Conservation (phyloP, 2,329 filamentous ascomycete genomes). For the Rhytidhysteron rufulum region DNA sequence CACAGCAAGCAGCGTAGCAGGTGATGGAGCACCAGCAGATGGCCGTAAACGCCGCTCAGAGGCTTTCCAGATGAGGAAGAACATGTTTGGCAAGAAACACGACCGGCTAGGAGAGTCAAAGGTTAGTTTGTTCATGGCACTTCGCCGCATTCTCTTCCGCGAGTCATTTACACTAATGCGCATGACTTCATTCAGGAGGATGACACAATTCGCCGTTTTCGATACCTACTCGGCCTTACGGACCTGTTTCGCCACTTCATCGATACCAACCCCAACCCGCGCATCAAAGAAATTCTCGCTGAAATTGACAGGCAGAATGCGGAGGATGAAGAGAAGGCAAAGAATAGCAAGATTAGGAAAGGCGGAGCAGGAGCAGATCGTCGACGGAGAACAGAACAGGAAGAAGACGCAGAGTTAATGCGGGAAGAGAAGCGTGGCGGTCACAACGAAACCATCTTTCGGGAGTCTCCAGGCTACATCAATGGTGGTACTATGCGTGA, state of each 20-base stretch:
- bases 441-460: constrained; percentile 76
- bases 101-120: constrained; percentile 88
- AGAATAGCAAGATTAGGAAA: constrained; percentile 73
- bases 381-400: constrained; percentile 86
- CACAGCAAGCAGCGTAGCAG: constrained; percentile 78
- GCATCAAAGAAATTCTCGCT: constrained; percentile 87
- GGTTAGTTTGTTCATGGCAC: constrained; percentile 47
- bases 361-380: constrained; percentile 78
- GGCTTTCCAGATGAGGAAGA: constrained; percentile 83
- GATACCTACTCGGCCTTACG: constrained; percentile 89
- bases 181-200: constrained; percentile 62
- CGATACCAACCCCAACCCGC: constrained; percentile 92
- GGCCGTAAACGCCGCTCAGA: constrained; percentile 83
- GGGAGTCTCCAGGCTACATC: constrained; percentile 89
- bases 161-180: constrained; percentile 7
- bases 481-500: constrained; percentile 85
- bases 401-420: constrained; percentile 87
- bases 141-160: constrained; percentile 2
- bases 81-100: constrained; percentile 92
- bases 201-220: constrained; percentile 89
- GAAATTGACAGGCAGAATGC: constrained; percentile 93
- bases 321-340: constrained; percentile 63
- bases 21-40: constrained; percentile 64
- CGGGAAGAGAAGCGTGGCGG: constrained; percentile 86
- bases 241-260: constrained; percentile 99